A percentile compares a stretch with the other conserved stretches of the same genome.
Evolutionary conservation across 2,329 filamentous ascomycete genomes (phyloP).

Genomic region (Bimuria novae-zelandiae): DNA sequence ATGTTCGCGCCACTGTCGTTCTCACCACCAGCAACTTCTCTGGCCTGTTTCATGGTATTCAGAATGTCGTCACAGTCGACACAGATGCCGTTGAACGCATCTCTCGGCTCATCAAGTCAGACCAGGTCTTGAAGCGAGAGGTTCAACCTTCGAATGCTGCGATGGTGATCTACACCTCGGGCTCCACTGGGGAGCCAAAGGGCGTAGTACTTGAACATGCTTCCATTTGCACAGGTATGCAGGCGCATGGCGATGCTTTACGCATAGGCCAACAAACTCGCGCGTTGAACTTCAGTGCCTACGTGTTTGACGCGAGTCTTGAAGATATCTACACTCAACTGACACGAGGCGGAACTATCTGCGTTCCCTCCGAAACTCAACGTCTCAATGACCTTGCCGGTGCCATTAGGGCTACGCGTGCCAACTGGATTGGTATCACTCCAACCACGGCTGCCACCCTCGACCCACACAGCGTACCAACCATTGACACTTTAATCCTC

Average conservation of each 20-base stretch:
- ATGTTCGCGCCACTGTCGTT: background rate
- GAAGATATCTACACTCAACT: slow-evolving; percentile 59
- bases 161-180: slow-evolving; percentile 63
- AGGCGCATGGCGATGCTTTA: slow-evolving; percentile 7
- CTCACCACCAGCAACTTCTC: background rate
- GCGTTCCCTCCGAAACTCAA: slow-evolving; percentile 56
- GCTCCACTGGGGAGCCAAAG: slow-evolving; percentile 51
- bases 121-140: background rate
- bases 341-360: slow-evolving; percentile 63
- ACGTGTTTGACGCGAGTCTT: slow-evolving; percentile 45
- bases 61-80: no score
- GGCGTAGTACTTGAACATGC: slow-evolving; percentile 65
- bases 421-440: background rate
- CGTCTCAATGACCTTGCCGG: background rate
- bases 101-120: background rate
- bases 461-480: background rate
- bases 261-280: slow-evolving; percentile 46
- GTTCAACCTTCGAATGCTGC: background rate
- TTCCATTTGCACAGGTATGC: slow-evolving; percentile 45
- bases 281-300: slow-evolving; percentile 56
- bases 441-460: background rate
- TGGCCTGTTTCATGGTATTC: background rate
- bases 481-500: background rate
- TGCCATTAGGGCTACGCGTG: background rate
- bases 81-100: background rate